phyloP scores from a whole-genome alignment of 768 basidiomycete genomes.

The Mycena chlorophos region DNA sequence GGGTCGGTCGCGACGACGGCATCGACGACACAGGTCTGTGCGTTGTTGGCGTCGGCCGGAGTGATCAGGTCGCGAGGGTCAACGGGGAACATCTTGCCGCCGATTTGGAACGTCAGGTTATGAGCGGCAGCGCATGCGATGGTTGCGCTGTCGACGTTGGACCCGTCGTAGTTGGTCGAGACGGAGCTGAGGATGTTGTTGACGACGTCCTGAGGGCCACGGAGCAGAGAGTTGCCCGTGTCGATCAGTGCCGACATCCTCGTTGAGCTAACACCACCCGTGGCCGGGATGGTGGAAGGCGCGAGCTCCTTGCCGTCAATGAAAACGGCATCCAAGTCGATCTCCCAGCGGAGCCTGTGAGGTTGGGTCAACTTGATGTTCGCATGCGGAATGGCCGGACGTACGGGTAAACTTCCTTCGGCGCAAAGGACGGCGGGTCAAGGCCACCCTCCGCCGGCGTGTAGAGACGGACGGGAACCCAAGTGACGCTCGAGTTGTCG shows the following conservation, averaged over 20 bases:
- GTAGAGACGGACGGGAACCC: conserved; percentile 68
- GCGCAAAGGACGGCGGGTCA: conserved; percentile 50
- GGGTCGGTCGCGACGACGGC: too few species aligned
- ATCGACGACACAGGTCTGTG: too few species aligned
- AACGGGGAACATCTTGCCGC: conserved; percentile 49
- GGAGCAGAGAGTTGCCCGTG: conserved; percentile 74
- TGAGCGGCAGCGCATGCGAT: conserved; percentile 57
- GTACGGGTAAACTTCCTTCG: conserved; percentile 53
- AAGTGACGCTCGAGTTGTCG: conserved; percentile 56
- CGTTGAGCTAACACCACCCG: conserved; percentile 31
- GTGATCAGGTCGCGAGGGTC: neutral
- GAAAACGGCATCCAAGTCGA: conserved; percentile 64
- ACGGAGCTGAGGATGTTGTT: conserved; percentile 42
- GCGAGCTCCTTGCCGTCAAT: conserved; percentile 57
- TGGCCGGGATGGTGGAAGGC: conserved; percentile 49
- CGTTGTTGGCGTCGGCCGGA: too few species aligned
- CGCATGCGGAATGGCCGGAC: too few species aligned
- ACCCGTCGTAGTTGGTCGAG: conserved; percentile 36
- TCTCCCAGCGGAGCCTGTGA: conserved; percentile 65
- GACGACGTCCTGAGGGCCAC: conserved; percentile 70
- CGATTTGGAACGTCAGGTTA: conserved; percentile 61
- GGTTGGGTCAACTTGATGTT: too few species aligned
- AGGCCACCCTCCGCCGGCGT: conserved; percentile 54
- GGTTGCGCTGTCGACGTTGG: conserved; percentile 25
- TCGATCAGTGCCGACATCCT: conserved; percentile 63